Percentiles rank a stretch among this genome's conserved stretches.
Evolutionary conservation across 2,329 filamentous ascomycete genomes (phyloP).

Genomic region (Acephala macrosclerotiorum): DNA sequence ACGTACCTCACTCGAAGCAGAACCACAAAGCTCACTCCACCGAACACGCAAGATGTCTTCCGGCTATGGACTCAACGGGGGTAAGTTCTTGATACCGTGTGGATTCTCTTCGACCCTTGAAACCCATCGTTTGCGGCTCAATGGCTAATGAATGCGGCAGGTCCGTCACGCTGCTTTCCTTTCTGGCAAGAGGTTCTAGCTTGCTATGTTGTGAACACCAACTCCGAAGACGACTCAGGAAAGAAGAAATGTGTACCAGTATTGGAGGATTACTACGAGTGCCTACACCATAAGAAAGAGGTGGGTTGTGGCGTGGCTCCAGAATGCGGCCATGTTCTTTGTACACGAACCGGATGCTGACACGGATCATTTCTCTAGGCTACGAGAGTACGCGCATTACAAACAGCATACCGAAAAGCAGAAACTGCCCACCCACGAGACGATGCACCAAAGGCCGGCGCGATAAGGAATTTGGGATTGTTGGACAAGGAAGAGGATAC

Average conservation of each 20-base stretch:
- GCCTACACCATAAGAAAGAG: conserved; percentile 98
- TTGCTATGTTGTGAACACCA: conserved; percentile 96
- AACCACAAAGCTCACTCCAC: conserved; percentile 28
- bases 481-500: conserved; percentile 85
- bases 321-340: background rate
- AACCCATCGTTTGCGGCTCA: conserved; percentile 16
- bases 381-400: conserved; percentile 78
- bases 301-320: conserved; percentile 56
- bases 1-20: conserved; percentile 34
- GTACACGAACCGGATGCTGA: conserved; percentile 18
- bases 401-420: conserved; percentile 84
- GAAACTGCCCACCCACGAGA: conserved; percentile 79
- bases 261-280: conserved; percentile 98
- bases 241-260: conserved; percentile 87
- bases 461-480: conserved; percentile 87
- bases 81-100: conserved; percentile 55
- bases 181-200: conserved; percentile 99
- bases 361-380: conserved; percentile 53
- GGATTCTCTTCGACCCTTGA: background rate
- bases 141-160: conserved; percentile 37
- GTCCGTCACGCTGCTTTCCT: conserved; percentile 82
- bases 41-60: conserved; percentile 69
- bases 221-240: conserved; percentile 76
- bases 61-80: conserved; percentile 82
- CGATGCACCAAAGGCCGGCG: conserved; percentile 80